Evolutionary conservation across 129 eudicot species (phyloP), one percentile per base, ranked within the genome.

Genomic region (Artemisia argyi): DNA sequence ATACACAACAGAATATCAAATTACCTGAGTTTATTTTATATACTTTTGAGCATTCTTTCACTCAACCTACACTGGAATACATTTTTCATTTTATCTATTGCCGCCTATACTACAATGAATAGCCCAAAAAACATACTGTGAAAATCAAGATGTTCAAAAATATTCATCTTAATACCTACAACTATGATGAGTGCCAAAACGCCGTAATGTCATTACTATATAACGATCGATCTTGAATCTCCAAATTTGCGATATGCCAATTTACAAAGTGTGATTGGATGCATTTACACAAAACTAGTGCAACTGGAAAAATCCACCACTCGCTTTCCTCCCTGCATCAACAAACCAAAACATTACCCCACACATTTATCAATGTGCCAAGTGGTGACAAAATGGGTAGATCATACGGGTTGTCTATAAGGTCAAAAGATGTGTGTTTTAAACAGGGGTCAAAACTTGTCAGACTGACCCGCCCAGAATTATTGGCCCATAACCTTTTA

Each of bases 221-320:
- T 95, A 95, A 86, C 2, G 99, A 88, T 0, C 97, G 89, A 79
- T 95, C 99, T 73, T 90, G 99, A 77, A 95, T 91, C 87, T 95
- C 99, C 96, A 91, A 59, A 76, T 95, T 95, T 58, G 97, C 99
- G n/a, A 91, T 85, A 74, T 91, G 99, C 99, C 97, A 95, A 75
- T 95, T 95, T 64, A 95, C 72, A 62, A 95, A 88, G 73, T 83
- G 68, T 11, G 96, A 88, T 44, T 95, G 99, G 72, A 88, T 80
- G 75, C 90, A 84, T 91, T 91, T 95, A 91, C 96, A 95, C 68
- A 95, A 57, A 66, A 88, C 82, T 47, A 91, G 84, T 49, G 90
- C 96, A 68, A 76, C 85, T 0, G 99, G 99, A 72, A 95, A 91
- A 16, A 95, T 91, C 99, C 99, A 95, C 99, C 97, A 95, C 77